A percentile compares a stretch with the other conserved stretches of the same genome.
phyloP scores from a whole-genome alignment of 768 basidiomycete genomes.

The Xerocomellus amylosporus region DNA sequence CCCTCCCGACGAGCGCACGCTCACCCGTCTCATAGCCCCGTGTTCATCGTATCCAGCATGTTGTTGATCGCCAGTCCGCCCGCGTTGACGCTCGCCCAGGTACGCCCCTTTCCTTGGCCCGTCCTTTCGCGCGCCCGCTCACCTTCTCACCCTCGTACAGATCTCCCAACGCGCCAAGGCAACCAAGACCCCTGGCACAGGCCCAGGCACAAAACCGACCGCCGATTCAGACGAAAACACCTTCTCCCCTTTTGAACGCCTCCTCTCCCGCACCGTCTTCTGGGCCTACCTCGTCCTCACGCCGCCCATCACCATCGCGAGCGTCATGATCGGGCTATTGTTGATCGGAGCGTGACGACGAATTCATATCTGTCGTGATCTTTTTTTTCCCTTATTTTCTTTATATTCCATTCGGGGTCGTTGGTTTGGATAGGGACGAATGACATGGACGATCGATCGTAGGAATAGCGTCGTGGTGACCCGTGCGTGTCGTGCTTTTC shows the following conservation, averaged over 20 bases:
- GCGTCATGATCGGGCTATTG: constrained; percentile 72
- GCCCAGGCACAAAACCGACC: neutral
- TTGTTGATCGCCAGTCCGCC: constrained; percentile 82
- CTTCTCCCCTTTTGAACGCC: constrained; percentile 64
- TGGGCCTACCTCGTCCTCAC: constrained; percentile 91
- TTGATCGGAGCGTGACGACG: constrained; percentile 45
- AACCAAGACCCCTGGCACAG: neutral
- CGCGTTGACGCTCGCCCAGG: constrained; percentile 67
- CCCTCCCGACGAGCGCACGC: no score
- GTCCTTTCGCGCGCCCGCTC: constrained; percentile 20
- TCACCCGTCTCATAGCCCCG: constrained; percentile 50
- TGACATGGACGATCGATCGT: no score
- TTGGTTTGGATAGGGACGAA: no score
- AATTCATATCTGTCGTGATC: no score
- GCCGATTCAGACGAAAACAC: neutral
- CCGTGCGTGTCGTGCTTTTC: no score
- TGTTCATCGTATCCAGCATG: constrained; percentile 83
- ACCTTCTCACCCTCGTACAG: neutral
- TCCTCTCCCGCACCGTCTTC: constrained; percentile 89
- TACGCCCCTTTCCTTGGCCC: constrained; percentile 17
- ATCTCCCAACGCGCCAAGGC: constrained; percentile 20
- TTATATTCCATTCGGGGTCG: neutral
- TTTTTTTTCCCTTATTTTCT: no score
- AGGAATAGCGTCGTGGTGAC: no score
- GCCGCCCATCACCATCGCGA: constrained; percentile 75